Evolutionary conservation across 78 protist species (phyloP).

Genomic region (Dictyostelium brefeldianum): DNA sequence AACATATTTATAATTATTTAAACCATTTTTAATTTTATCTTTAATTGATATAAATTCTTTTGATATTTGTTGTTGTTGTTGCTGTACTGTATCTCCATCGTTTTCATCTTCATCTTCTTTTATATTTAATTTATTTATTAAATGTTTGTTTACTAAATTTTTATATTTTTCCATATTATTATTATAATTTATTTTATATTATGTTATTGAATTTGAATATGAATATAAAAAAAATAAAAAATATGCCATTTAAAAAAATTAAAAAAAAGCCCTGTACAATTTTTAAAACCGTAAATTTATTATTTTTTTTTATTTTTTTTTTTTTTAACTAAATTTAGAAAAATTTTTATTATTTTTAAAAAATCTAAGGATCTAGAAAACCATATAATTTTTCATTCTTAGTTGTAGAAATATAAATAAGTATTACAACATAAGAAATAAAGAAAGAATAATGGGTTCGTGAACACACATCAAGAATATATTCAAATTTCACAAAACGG

Average conservation of each 20-base stretch:
- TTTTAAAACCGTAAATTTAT: neutral
- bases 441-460: too few relatives aligned
- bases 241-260: too few relatives aligned
- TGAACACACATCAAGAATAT: neutral
- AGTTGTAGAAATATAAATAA: too few relatives aligned
- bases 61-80: constrained; percentile 1
- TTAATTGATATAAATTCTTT: neutral
- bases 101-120: neutral
- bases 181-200: neutral
- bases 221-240: neutral
- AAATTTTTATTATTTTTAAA: neutral
- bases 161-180: neutral
- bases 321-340: too few relatives aligned
- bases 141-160: neutral
- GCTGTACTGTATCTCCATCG: too few relatives aligned
- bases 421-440: too few relatives aligned
- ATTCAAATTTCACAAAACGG: neutral
- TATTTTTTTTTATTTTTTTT: neutral
- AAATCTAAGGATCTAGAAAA: too few relatives aligned
- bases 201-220: neutral
- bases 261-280: neutral
- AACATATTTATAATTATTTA: neutral
- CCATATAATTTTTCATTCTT: too few relatives aligned
- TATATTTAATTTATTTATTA: neutral
- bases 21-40: neutral